These are phyloP conservation scores for Lentinula raphanica DNA, from an alignment of 768 basidiomycete genomes.

Conservation along the genomic window DNA sequence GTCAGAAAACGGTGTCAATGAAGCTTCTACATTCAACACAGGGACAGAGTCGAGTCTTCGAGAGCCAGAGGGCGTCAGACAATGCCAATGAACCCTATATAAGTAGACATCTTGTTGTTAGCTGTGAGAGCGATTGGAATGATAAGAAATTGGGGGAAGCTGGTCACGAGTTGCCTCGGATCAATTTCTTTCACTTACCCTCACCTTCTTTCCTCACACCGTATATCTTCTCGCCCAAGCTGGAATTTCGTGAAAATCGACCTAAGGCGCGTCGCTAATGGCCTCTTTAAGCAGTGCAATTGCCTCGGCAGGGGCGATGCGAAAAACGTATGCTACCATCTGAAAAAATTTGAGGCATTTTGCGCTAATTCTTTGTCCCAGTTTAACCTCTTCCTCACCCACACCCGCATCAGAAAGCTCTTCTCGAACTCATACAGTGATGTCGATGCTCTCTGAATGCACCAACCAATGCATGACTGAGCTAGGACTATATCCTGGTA, in stretches of 20 bases:
- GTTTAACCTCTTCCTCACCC: not conserved
- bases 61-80: too few species aligned
- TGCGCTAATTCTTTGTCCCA: not conserved
- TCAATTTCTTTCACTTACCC: not conserved
- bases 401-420: not conserved
- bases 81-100: too few species aligned
- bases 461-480: not conserved
- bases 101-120: too few species aligned
- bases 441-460: conserved; percentile 1
- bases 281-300: not conserved
- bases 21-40: too few species aligned
- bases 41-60: too few species aligned
- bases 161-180: not conserved
- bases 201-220: not conserved
- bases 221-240: not conserved
- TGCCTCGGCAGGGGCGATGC: not conserved
- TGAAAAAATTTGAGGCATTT: not conserved
- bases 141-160: too few species aligned
- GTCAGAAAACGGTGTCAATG: too few species aligned
- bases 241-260: not conserved
- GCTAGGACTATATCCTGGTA: not conserved
- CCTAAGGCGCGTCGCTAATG: not conserved
- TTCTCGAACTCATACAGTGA: not conserved
- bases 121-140: too few species aligned
- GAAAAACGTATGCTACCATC: not conserved